Evolutionary conservation across 768 basidiomycete species (phyloP), one percentile per base, ranked within the genome.

Genomic region (Pulveroboletus sp.): DNA sequence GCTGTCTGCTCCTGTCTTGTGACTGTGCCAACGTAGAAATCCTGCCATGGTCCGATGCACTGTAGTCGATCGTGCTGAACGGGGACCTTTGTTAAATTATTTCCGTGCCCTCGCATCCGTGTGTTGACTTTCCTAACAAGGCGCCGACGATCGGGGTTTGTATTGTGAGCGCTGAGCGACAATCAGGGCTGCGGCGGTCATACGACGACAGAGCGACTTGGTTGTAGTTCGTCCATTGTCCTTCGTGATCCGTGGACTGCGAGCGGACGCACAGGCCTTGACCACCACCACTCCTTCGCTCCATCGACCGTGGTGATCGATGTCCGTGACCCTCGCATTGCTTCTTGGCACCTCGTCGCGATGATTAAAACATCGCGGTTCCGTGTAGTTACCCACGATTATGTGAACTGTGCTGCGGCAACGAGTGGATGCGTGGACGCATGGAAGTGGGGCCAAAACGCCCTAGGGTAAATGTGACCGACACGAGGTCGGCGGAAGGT

Each of bases 351-450:
- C 46, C 33, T 38, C 40, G 36, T 52, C 54, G 46, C 38, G 28
- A 50, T 51, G 32, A 65, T 62, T 56, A 65, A 65, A 57, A 60
- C 46, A 43, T 47, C 10, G 43, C 46, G 57, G 50, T 36, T 5
- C 15, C 4, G 45, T 48, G 53, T 43, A 43, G 47, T 51, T 40
- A 55, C 51, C 6, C 7, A 10, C 32, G 48, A 51, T 48, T 38
- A 47, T 52, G 48, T 30, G 46, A 45, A 49, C 31, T 5, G 38
- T 36, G 45, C 18, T 8, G 43, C 52, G 50, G 55, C 7, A 38
- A 33, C 42, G 41, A 45, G 54, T 37, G 17, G 8, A 17, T 28
- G 17, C 6, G 43, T 61, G 56, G 62, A 9, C 51, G 31, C 42
- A 40, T 24, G 33, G 44, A 36, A 38, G 56, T 39, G 51, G 47